A percentile compares a stretch with the other conserved stretches of the same genome.
phyloP scores from a whole-genome alignment of 768 basidiomycete species.

The Termitomyces sp. region DNA sequence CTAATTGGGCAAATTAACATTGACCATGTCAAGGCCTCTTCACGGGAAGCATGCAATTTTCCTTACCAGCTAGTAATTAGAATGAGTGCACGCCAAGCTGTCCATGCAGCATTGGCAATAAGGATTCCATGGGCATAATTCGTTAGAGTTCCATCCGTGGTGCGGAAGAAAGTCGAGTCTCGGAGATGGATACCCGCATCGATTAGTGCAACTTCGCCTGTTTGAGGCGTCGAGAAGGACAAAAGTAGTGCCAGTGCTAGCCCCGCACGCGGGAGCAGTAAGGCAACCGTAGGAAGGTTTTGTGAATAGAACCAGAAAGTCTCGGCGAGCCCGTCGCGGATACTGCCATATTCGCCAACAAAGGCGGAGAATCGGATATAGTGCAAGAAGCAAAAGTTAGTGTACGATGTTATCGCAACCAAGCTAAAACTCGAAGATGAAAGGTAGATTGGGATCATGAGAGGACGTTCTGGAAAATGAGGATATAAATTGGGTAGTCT shows the following conservation, averaged over 20 bases:
- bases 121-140: constrained; percentile 75
- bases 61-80: constrained; percentile 67
- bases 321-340: constrained; percentile 61
- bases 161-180: constrained; percentile 72
- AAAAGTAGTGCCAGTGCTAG: constrained; percentile 70
- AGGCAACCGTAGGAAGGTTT: constrained; percentile 73
- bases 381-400: constrained; percentile 79
- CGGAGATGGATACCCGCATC: constrained; percentile 44
- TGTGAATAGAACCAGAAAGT: constrained; percentile 81
- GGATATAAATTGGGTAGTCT: constrained; percentile 3
- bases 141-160: constrained; percentile 60
- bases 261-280: constrained; percentile 82
- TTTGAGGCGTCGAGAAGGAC: constrained; percentile 47
- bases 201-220: constrained; percentile 38
- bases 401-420: constrained; percentile 73
- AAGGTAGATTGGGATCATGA: constrained; percentile 77
- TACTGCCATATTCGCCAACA: constrained; percentile 40
- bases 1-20: constrained; percentile 26
- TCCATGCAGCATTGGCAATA: constrained; percentile 76
- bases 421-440: constrained; percentile 75
- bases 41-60: neutral
- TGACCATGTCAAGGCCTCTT: neutral
- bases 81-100: constrained; percentile 67
- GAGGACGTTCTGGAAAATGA: constrained; percentile 61
- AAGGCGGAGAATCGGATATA: constrained; percentile 74